phyloP scores from a whole-genome alignment of 768 basidiomycete species.

The Trametopsis cervina region DNA sequence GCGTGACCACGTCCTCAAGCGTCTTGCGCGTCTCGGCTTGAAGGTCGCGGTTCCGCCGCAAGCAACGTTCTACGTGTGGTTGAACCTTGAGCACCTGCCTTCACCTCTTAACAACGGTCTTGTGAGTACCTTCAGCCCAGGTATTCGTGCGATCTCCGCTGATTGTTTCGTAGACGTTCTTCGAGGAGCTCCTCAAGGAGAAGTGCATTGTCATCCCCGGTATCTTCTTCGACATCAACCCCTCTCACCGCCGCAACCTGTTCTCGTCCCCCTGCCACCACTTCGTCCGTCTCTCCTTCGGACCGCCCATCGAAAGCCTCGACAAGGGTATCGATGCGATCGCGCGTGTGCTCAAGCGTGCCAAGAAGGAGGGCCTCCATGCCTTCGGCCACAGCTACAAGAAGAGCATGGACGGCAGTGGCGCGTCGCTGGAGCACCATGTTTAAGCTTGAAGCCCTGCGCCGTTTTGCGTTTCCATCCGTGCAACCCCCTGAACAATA shows the following conservation, averaged over 20 bases:
- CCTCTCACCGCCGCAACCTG: constrained; percentile 77
- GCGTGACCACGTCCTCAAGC: constrained; percentile 80
- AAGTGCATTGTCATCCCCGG: constrained; percentile 89
- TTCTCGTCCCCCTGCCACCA: constrained; percentile 89
- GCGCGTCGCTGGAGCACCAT: constrained; percentile 3
- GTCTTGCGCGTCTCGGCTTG: constrained; percentile 74
- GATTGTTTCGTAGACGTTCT: constrained; percentile 59
- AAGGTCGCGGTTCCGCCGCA: constrained; percentile 70
- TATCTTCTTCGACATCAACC: constrained; percentile 83
- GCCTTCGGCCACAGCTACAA: constrained; percentile 68
- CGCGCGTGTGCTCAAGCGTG: constrained; percentile 65
- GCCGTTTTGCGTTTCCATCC: too few relatives aligned
- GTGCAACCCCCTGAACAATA: background rate
- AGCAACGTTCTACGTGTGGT: constrained; percentile 93
- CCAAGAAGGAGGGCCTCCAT: constrained; percentile 50
- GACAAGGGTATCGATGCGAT: constrained; percentile 89
- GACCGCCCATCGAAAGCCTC: constrained; percentile 72
- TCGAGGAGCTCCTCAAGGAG: constrained; percentile 88
- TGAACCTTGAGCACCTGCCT: constrained; percentile 75
- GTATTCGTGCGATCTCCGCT: background rate
- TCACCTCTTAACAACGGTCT: constrained; percentile 84
- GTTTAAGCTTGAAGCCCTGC: constrained; percentile 5
- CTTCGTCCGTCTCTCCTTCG: constrained; percentile 84
- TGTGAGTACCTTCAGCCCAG: constrained; percentile 30
- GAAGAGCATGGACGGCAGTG: constrained; percentile 41